A percentile compares a stretch with the other conserved stretches of the same genome.
phyloP scores from a whole-genome alignment of 805 yeast species.

The Candida maris region DNA sequence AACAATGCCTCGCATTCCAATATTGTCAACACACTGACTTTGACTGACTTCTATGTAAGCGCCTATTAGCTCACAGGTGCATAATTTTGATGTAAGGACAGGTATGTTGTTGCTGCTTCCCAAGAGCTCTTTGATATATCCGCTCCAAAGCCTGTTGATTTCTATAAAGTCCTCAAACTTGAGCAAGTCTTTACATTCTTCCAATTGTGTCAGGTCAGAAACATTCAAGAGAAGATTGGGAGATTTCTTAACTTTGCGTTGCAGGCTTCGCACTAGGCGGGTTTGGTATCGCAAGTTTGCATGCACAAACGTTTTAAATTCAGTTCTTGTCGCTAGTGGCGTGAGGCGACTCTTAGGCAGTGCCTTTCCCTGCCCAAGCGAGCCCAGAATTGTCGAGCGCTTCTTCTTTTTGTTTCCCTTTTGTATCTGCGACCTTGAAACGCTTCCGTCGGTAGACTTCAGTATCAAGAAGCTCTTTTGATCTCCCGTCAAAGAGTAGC shows the following conservation, averaged over 20 bases:
- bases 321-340: slow-evolving; percentile 32
- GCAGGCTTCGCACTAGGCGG: slow-evolving; percentile 35
- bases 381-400: slow-evolving; percentile 16
- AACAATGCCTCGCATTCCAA: slow-evolving; percentile 71
- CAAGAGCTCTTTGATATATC: slow-evolving; percentile 58
- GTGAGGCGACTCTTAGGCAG: slow-evolving; percentile 20
- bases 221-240: slow-evolving; percentile 18
- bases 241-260: slow-evolving; percentile 22
- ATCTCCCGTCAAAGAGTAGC: slow-evolving; percentile 45
- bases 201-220: slow-evolving; percentile 21
- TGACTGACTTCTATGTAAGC: slow-evolving; percentile 57
- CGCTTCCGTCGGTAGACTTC: slow-evolving; percentile 34
- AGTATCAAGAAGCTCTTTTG: slow-evolving; percentile 45
- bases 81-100: slow-evolving; percentile 49
- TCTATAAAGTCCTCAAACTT: slow-evolving; percentile 48
- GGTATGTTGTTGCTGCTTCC: slow-evolving; percentile 26
- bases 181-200: slow-evolving; percentile 22
- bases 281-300: slow-evolving; percentile 38
- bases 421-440: slow-evolving; percentile 14
- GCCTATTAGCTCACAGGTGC: slow-evolving; percentile 82
- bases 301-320: slow-evolving; percentile 40
- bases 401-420: slow-evolving; percentile 17
- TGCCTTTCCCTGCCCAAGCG: slow-evolving; percentile 3
- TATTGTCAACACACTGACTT: slow-evolving; percentile 50
- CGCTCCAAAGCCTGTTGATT: slow-evolving; percentile 69